Evolutionary conservation across 768 basidiomycete species (phyloP).

Genomic region (Lactifluus echinatus): DNA sequence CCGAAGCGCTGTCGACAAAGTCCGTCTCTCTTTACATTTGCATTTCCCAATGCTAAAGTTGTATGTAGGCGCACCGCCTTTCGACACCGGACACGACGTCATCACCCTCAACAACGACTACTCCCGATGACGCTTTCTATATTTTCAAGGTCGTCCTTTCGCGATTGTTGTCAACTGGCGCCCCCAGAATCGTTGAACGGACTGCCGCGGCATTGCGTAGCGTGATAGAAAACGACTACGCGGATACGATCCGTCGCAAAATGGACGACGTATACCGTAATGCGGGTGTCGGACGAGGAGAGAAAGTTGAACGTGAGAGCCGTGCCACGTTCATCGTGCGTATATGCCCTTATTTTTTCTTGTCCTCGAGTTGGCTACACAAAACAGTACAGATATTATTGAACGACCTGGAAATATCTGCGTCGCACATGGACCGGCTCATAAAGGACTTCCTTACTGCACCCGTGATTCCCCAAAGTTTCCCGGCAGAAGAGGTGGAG

Average conservation of each 20-base stretch:
- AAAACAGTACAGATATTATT: constrained; percentile 56
- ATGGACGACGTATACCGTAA: constrained; percentile 82
- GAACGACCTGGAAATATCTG: constrained; percentile 92
- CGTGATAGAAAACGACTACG: constrained; percentile 76
- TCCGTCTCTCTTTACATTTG: constrained; percentile 24
- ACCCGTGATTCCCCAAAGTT: constrained; percentile 55
- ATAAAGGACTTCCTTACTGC: constrained; percentile 53
- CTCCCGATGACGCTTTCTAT: constrained; percentile 94
- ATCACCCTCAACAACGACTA: constrained; percentile 57
- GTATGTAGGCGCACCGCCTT: constrained; percentile 71
- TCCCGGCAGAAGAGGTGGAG: constrained; percentile 47
- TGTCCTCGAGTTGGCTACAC: not conserved
- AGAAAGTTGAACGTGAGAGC: constrained; percentile 76
- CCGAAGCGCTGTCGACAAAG: constrained; percentile 81
- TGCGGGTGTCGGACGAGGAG: constrained; percentile 42
- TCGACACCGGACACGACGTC: constrained; percentile 66
- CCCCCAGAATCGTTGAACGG: constrained; percentile 45
- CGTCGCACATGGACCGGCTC: constrained; percentile 80
- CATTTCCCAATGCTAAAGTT: not conserved
- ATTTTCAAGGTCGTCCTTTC: constrained; percentile 79
- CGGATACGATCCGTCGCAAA: constrained; percentile 70
- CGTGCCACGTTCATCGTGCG: constrained; percentile 75
- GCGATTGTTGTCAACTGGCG: constrained; percentile 73
- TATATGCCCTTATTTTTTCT: constrained; percentile 13
- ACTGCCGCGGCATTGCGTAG: constrained; percentile 58